Conservation (phyloP, 805 yeast species). For the Hanseniaspora pseudoguilliermondii region DNA sequence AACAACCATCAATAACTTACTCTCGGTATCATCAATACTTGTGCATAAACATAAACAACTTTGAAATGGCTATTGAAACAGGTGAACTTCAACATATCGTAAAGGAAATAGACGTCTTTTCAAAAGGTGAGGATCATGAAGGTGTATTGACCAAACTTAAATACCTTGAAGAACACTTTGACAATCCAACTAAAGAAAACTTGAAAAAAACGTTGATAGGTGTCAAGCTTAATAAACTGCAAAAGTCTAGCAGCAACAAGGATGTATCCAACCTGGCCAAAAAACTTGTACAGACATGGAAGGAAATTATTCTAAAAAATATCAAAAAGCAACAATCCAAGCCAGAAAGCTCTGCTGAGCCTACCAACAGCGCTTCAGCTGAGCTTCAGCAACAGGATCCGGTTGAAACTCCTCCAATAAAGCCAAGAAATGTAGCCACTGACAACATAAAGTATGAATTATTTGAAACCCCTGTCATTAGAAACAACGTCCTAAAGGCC, state of each 20-base stretch:
- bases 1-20: too few species aligned
- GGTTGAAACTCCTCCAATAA: conserved; percentile 17
- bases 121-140: conserved; percentile 44
- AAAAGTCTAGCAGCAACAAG: conserved; percentile 44
- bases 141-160: conserved; percentile 28
- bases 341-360: conserved; percentile 15
- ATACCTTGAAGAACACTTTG: conserved; percentile 45
- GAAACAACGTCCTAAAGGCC: conserved; percentile 75
- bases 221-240: conserved; percentile 81
- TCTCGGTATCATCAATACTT: too few species aligned
- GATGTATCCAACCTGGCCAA: conserved; percentile 65
- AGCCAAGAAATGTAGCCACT: conserved; percentile 63
- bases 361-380: background rate
- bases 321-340: conserved; percentile 26
- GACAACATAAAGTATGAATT: conserved; percentile 57
- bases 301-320: conserved; percentile 67
- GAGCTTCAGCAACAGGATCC: conserved; percentile 1
- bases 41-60: too few species aligned
- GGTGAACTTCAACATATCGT: conserved; percentile 5
- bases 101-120: conserved; percentile 5
- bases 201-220: conserved; percentile 92
- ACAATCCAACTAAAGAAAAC: conserved; percentile 71
- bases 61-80: conserved; percentile 2
- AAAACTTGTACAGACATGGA: conserved; percentile 77
- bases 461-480: conserved; percentile 16